Base-by-base conservation (phyloP, 78 protist species). In the Trichosphaerium sp. region DNA sequence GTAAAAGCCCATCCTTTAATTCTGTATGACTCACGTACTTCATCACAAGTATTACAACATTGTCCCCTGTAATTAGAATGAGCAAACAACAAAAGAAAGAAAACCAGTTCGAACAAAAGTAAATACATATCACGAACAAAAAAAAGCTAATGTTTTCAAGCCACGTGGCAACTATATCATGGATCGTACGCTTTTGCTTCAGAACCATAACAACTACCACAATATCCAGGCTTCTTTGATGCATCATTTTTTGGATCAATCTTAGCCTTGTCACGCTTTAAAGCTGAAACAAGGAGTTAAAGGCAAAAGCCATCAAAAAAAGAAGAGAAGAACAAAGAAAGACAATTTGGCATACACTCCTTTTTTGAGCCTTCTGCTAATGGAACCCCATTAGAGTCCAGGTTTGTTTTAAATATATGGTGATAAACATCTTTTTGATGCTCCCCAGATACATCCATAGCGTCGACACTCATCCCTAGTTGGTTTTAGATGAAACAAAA, bases 41-140 rank as follows among this genome's bases (percentile, higher is more conserved):
- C 69, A 44, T 83, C 92, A 49, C 97, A 92, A 12, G 94, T 89
- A 47, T 86, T 87, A 75, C 97, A 92, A 69, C 96, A 91, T 18
- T 42, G 21, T 7, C 54, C 69, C 14, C 51, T n/a, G n/a, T n/a
- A n/a, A n/a, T n/a, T n/a, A n/a, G n/a, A n/a, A n/a, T n/a, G n/a
- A n/a, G n/a, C n/a, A n/a, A n/a, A n/a, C n/a, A n/a, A n/a, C n/a
- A n/a, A n/a, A n/a, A n/a, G n/a, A n/a, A n/a, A n/a, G n/a, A n/a
- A n/a, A n/a, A n/a, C n/a, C n/a, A n/a, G n/a, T n/a, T n/a, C n/a
- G n/a, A n/a, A n/a, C n/a, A n/a, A n/a, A n/a, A n/a, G n/a, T n/a
- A n/a, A n/a, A n/a, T n/a, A n/a, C n/a, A n/a, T n/a, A n/a, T n/a
- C n/a, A n/a, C n/a, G n/a, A n/a, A n/a, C n/a, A n/a, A n/a, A n/a